Conservation (phyloP, 768 basidiomycete species). For the Termitomyces sp. region DNA sequence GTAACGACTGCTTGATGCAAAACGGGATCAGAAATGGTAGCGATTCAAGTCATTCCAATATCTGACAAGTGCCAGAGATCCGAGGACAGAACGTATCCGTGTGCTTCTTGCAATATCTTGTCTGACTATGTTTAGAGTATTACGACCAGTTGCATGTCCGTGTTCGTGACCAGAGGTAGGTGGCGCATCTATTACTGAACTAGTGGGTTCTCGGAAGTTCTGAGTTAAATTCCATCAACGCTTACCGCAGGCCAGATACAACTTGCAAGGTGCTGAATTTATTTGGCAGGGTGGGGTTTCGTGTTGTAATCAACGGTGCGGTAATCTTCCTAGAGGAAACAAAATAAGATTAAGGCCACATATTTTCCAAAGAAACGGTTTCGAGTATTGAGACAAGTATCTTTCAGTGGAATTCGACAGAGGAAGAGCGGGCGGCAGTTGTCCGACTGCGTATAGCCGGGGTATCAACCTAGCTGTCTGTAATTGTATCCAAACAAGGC, state of each 20-base stretch:
- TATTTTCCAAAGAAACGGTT: neutral
- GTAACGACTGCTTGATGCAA: too few relatives aligned
- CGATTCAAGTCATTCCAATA: neutral
- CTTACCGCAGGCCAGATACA: neutral
- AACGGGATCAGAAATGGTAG: neutral
- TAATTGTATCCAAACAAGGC: neutral
- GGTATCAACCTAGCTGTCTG: too few relatives aligned
- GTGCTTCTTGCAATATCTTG: neutral
- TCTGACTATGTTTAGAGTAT: too few relatives aligned
- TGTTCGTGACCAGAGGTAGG: neutral
- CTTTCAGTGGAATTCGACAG: neutral
- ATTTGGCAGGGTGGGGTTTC: neutral
- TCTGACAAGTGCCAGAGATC: neutral
- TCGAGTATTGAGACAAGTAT: neutral
- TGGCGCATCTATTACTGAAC: neutral
- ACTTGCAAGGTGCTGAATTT: neutral
- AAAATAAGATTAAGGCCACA: neutral
- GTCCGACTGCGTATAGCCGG: too few relatives aligned
- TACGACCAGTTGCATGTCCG: neutral
- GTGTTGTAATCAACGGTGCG: too few relatives aligned
- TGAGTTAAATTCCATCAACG: neutral
- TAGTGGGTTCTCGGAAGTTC: neutral
- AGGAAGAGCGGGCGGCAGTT: too few relatives aligned
- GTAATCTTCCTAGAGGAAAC: neutral
- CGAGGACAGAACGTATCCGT: neutral